A percentile compares a stretch with the other conserved stretches of the same genome.
These are phyloP conservation scores for Sextonia rubra DNA, from an alignment of 164 flowering plant genomes.

Conservation along the genomic window DNA sequence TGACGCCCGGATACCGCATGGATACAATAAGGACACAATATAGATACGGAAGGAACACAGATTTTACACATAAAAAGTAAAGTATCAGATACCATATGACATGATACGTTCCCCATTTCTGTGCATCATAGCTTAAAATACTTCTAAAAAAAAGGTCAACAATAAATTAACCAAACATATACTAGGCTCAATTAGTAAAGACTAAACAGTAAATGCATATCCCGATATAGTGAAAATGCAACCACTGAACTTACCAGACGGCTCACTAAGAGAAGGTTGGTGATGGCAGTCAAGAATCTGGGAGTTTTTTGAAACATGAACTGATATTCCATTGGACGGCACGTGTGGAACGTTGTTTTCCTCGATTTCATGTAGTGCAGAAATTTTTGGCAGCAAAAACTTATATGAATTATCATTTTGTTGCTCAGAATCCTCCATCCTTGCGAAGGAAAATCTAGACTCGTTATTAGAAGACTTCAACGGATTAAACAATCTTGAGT, in stretches of 20 bases:
- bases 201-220: not conserved
- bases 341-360: not conserved
- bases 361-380: not conserved
- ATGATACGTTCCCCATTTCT: too few relatives aligned
- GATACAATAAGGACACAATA: too few relatives aligned
- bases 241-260: constrained; percentile 5
- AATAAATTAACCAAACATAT: too few relatives aligned
- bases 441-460: constrained; percentile 12
- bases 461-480: constrained; percentile 2
- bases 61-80: too few relatives aligned
- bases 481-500: constrained; percentile 5
- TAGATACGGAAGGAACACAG: too few relatives aligned
- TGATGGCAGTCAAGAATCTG: constrained; percentile 4
- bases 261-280: not conserved
- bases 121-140: too few relatives aligned
- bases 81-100: too few relatives aligned
- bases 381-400: not conserved
- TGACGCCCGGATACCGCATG: too few relatives aligned
- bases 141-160: too few relatives aligned
- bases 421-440: constrained; percentile 6
- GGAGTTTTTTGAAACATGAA: not conserved
- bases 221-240: not conserved
- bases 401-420: not conserved
- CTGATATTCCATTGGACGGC: not conserved
- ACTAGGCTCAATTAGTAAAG: too few relatives aligned